These are phyloP conservation scores for Eucalyptus albens DNA, from an alignment of 345 rosid species.

Conservation along the genomic window DNA sequence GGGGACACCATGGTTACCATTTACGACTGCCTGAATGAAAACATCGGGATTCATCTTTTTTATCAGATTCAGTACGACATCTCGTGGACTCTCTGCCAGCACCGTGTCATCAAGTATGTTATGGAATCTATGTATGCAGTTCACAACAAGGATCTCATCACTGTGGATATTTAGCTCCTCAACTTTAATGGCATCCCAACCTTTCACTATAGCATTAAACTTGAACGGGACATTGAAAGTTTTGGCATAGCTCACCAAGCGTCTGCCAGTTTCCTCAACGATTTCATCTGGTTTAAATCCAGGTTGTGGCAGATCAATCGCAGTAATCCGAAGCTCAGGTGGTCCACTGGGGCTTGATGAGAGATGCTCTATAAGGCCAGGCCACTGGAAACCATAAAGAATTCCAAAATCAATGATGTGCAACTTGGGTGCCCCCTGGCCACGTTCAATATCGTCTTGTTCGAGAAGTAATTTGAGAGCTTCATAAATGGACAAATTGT, in stretches of 20 bases:
- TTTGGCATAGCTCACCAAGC: slow-evolving; percentile 23
- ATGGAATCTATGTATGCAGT: slow-evolving; percentile 14
- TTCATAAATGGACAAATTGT: slow-evolving; percentile 24
- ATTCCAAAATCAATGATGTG: slow-evolving; percentile 54
- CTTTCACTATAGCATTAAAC: slow-evolving; percentile 36
- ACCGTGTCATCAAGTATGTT: slow-evolving; percentile 42
- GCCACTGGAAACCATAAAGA: slow-evolving; percentile 50
- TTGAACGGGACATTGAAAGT: slow-evolving; percentile 40
- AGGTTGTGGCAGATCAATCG: slow-evolving; percentile 38
- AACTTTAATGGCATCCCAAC: slow-evolving; percentile 39
- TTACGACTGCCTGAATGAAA: slow-evolving; percentile 24
- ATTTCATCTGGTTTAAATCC: slow-evolving; percentile 44
- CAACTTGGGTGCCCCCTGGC: slow-evolving; percentile 15
- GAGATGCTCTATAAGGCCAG: slow-evolving; percentile 38
- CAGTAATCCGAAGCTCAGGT: slow-evolving; percentile 41
- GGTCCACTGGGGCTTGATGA: slow-evolving; percentile 39
- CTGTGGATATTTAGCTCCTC: slow-evolving; percentile 30
- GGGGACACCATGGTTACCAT: slow-evolving; percentile 37
- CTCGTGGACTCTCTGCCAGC: slow-evolving; percentile 27
- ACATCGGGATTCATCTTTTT: slow-evolving; percentile 24
- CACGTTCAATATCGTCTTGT: slow-evolving; percentile 13
- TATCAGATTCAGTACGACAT: slow-evolving; percentile 28
- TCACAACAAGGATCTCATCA: slow-evolving; percentile 30
- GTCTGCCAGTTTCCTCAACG: slow-evolving; percentile 38
- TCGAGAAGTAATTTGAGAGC: slow-evolving; percentile 22